Base-by-base conservation (phyloP, 2,329 filamentous ascomycete species). In the Neofusicoccum laricinum region DNA sequence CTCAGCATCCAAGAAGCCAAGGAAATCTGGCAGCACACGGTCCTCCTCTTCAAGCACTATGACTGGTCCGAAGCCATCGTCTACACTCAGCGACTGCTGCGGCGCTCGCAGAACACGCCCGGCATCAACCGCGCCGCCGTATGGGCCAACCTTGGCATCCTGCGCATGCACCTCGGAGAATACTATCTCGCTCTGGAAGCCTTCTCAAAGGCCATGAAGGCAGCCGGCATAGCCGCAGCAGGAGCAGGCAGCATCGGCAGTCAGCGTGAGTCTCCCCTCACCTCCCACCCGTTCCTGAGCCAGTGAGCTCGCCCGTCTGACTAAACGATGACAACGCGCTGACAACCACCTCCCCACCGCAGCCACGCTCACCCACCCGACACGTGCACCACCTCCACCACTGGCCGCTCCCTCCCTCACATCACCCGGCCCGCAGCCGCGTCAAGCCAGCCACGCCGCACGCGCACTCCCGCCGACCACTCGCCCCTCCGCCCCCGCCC, bases 61-160 rank as follows among this genome's bases (percentile, higher is more conserved):
- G 41, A 58, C 34, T 64, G 50, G 50, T 59, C 55, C 41, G 55
- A 59, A 14, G 40, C 55, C n/a, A 17, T 59, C 55, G 17, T 59
- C 11, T 45, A 43, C 43, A 59, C 43, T 14, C 61, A 63, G 40
- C 63, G 46, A 12, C 63, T 49, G 3, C 46, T 61, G 11, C 63
- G 45, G 34, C 55, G 43, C 45, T 59, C 45, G 8, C 36, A 21
- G 45, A 21, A 32, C 21, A 59, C 25, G 6, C 34, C 38, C n/a
- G 32, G 34, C 12, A 32, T 64, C 51, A 30, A 48, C 15, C 53
- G 45, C n/a, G 51, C 53, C 15, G 46, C 46, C 15, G 19, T 64
- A 8, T 64, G 63, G 63, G 53, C 63, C 51, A 64, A 64, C 63
- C 11, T 64, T 7, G 63, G 63, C 15, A 61, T 64, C 19, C 30